Evolutionary conservation across 1,139 yeast species (phyloP).

Genomic region (Hansenula sp.): DNA sequence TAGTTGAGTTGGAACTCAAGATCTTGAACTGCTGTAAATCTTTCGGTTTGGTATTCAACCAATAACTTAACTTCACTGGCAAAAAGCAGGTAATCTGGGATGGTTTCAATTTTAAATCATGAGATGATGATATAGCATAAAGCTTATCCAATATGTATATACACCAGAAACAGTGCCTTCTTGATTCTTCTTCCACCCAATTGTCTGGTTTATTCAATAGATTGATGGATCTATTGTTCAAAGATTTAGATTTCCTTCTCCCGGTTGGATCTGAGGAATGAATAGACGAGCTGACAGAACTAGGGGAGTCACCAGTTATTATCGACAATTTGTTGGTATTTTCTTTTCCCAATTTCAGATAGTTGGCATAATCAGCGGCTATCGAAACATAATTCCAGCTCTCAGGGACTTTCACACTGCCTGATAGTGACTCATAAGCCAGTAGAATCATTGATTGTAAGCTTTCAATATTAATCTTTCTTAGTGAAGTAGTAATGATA

Average conservation of each 20-base stretch:
- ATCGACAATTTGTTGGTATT: slow-evolving; percentile 9
- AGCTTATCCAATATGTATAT: slow-evolving; percentile 19
- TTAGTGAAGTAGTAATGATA: slow-evolving; percentile 15
- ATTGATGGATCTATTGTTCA: slow-evolving; percentile 14
- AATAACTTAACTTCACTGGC: slow-evolving; percentile 12
- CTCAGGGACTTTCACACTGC: slow-evolving; percentile 20
- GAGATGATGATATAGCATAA: slow-evolving; percentile 19
- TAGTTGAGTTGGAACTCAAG: neutral
- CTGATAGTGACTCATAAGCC: slow-evolving; percentile 19
- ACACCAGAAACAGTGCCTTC: slow-evolving; percentile 22
- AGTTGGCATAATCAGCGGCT: slow-evolving; percentile 21
- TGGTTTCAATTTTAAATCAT: slow-evolving; percentile 17
- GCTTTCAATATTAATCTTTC: slow-evolving; percentile 16
- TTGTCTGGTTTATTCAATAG: slow-evolving; percentile 13
- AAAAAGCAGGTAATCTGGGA: slow-evolving; percentile 12
- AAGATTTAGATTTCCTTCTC: slow-evolving; percentile 13
- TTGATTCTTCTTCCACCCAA: slow-evolving; percentile 21
- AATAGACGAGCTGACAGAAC: slow-evolving; percentile 10
- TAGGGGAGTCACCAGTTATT: slow-evolving; percentile 15
- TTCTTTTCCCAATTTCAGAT: slow-evolving; percentile 17
- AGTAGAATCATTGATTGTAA: slow-evolving; percentile 16
- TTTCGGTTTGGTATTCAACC: slow-evolving; percentile 6
- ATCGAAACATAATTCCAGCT: slow-evolving; percentile 23
- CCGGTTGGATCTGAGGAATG: slow-evolving; percentile 11
- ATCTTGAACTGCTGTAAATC: slow-evolving; percentile 8